Evolutionary conservation across 805 yeast genomes (phyloP).

Genomic region (Starmerella riodocensis): DNA sequence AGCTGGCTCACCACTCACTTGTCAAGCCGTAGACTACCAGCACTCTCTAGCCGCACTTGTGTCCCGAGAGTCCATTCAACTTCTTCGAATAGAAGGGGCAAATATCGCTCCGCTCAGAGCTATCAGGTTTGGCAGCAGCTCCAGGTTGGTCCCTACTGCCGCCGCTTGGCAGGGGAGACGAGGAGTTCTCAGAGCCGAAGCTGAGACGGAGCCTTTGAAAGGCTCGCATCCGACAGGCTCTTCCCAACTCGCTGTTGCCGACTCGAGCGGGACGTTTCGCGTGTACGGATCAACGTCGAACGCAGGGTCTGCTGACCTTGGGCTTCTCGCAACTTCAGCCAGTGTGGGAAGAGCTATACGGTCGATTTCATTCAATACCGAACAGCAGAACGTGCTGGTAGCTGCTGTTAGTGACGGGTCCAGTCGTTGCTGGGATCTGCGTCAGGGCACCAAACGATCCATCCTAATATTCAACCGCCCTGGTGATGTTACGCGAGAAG

Average conservation of each 20-base stretch:
- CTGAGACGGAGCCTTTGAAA: background rate
- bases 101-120: slow-evolving; percentile 1
- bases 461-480: slow-evolving; percentile 41
- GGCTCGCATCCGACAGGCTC: background rate
- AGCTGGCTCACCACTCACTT: slow-evolving; percentile 3
- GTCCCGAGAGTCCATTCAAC: slow-evolving; percentile 14
- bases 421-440: slow-evolving; percentile 70
- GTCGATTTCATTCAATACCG: slow-evolving; percentile 46
- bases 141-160: slow-evolving; percentile 7
- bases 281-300: slow-evolving; percentile 21
- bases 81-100: slow-evolving; percentile 8
- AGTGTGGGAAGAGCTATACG: slow-evolving; percentile 34
- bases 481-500: slow-evolving; percentile 56
- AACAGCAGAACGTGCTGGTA: slow-evolving; percentile 43
- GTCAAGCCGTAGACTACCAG: slow-evolving; percentile 7
- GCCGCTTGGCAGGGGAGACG: slow-evolving; percentile 10
- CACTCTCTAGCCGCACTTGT: slow-evolving; percentile 7
- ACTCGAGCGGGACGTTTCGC: slow-evolving; percentile 26
- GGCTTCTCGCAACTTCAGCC: slow-evolving; percentile 5
- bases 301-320: slow-evolving; percentile 24
- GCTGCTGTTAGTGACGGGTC: slow-evolving; percentile 71
- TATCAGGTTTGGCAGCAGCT: slow-evolving; percentile 1
- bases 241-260: slow-evolving; percentile 22
- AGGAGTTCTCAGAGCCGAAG: background rate
- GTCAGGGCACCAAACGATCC: slow-evolving; percentile 42